Evolutionary conservation across 768 basidiomycete species (phyloP), one percentile per base, ranked within the genome.

Genomic region (Dictyophora rubrovolvata): DNA sequence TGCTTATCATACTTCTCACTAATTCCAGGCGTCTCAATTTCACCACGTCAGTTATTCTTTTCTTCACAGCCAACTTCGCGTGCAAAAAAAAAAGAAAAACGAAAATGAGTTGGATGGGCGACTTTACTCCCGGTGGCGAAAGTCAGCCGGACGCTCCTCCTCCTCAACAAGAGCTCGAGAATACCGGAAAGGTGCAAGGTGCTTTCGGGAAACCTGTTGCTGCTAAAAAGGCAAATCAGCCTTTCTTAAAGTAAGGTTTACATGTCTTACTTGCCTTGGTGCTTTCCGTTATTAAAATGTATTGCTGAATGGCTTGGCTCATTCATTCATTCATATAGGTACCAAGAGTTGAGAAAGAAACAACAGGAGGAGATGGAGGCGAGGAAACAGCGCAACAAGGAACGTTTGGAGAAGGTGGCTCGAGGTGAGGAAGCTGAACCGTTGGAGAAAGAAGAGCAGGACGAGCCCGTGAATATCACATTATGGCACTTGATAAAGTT

Each of bases 341-440:
- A 59, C 33, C 49, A 52, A 37, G 33, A 59, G 35, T 52, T 51
- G 36, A 28, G 48, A 35, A 50, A 51, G 62, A 75, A 79, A 66
- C 82, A 79, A 70, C 80, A 82, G 70, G 75, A 74, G 62, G 72
- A 77, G 61, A 87, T 84, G 70, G 72, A 75, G 53, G 83, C 75
- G 47, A 89, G 83, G 86, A 68, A 81, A 64, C 76, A 83, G 71
- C 81, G 85, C 69, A 85, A 86, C 73, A 75, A 83, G 65, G 82
- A 81, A 64, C 84, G 84, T 34, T 82, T 85, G 60, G 85, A 78
- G 66, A 89, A 82, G 73, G 78, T 89, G 53, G 85, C 84, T 16
- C 75, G 79, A 59, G 89, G 89, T 14, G 87, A 90, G 69, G 70
- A 80, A 60, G 86, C 85, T 37, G 86, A 83, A 22, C 85, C 85